phyloP scores from a whole-genome alignment of 2,329 filamentous ascomycete species.

The Aspergillus nomiae region DNA sequence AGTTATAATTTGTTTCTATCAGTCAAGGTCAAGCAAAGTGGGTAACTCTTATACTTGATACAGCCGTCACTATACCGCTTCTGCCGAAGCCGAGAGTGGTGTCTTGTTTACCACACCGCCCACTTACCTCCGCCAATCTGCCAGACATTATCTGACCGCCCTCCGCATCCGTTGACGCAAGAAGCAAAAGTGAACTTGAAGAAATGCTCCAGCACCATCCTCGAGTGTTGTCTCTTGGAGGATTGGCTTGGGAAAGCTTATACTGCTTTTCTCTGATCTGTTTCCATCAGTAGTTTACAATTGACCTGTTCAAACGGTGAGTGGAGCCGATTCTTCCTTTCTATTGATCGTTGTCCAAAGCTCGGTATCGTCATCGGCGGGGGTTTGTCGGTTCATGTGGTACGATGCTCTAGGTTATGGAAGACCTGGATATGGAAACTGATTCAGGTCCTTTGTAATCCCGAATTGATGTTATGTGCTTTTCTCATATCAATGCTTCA shows the following conservation, averaged over 20 bases:
- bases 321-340: neutral
- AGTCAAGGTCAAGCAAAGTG: too few species aligned
- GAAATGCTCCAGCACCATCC: neutral
- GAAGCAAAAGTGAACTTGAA: slow-evolving; percentile 7
- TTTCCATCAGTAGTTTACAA: neutral
- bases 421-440: neutral
- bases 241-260: neutral
- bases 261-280: neutral
- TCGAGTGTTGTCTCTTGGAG: neutral
- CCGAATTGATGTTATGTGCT: neutral
- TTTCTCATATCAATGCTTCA: neutral
- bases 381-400: neutral
- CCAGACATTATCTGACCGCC: slow-evolving; percentile 10
- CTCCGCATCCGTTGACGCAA: slow-evolving; percentile 10
- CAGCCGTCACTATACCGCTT: too few species aligned
- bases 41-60: too few species aligned
- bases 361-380: neutral
- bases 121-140: slow-evolving; percentile 5
- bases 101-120: neutral
- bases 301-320: neutral
- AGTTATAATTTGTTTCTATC: too few species aligned
- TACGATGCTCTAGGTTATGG: neutral
- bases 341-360: neutral
- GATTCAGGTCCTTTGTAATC: neutral
- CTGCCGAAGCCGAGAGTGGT: too few species aligned